Evolutionary conservation across 257 asterid species (phyloP).

Genomic region (Solanum dulcamara): DNA sequence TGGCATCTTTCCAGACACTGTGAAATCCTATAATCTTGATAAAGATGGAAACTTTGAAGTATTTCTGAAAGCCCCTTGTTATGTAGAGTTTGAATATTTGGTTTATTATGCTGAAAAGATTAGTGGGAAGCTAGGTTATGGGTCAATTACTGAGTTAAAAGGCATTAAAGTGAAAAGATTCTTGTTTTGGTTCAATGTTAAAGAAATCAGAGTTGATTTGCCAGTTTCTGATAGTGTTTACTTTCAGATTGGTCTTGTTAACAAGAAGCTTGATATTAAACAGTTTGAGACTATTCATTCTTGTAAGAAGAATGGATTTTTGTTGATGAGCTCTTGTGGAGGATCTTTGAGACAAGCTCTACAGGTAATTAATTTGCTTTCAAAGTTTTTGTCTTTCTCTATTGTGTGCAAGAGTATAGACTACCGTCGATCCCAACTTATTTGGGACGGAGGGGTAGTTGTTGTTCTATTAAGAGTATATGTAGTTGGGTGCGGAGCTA

Average conservation of each 20-base stretch:
- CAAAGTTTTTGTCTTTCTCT: background rate
- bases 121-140: conserved; percentile 57
- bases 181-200: conserved; percentile 85
- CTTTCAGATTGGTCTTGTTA: conserved; percentile 73
- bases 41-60: conserved; percentile 76
- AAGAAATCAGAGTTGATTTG: conserved; percentile 73
- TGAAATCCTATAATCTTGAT: conserved; percentile 46
- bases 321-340: conserved; percentile 2
- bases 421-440: background rate
- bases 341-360: conserved; percentile 20
- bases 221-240: conserved; percentile 73
- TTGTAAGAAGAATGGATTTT: conserved; percentile 44
- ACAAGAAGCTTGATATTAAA: conserved; percentile 66
- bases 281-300: conserved; percentile 73
- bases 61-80: conserved; percentile 47
- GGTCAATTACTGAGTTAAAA: conserved; percentile 52
- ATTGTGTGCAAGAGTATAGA: background rate
- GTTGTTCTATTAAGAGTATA: background rate
- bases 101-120: conserved; percentile 70
- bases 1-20: conserved; percentile 83
- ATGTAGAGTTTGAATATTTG: conserved; percentile 66
- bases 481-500: background rate
- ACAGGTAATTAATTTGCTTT: conserved; percentile 32
- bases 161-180: conserved; percentile 77
- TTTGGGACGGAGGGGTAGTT: background rate